Percentiles rank a stretch among this genome's conserved stretches.
These are phyloP conservation scores for Haematococcus lacustris DNA, from an alignment of 139 green algal genomes.

Conservation along the genomic window DNA sequence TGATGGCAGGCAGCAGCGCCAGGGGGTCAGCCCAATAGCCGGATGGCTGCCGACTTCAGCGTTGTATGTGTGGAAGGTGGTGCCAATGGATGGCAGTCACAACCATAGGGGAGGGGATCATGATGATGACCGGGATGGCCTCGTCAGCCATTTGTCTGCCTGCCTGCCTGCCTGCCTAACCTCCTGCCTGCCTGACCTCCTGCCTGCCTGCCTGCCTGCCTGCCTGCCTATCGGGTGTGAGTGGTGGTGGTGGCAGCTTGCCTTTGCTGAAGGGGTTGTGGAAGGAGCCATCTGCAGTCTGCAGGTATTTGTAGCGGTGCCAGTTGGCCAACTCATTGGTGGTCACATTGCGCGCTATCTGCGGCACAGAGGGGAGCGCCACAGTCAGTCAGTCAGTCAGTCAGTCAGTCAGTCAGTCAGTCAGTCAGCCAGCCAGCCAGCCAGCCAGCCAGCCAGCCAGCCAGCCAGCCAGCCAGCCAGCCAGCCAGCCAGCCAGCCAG, in stretches of 20 bases:
- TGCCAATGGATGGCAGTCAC: neutral
- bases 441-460: too few relatives aligned
- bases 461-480: too few relatives aligned
- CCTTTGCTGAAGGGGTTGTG: constrained; percentile 78
- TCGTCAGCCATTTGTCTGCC: neutral
- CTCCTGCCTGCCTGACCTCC: too few relatives aligned
- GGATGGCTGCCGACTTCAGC: neutral
- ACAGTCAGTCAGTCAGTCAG: too few relatives aligned
- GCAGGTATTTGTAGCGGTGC: constrained; percentile 83
- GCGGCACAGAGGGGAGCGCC: too few relatives aligned
- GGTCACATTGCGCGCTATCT: constrained; percentile 76
- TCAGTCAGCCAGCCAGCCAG: too few relatives aligned
- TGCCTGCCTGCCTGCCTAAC: too few relatives aligned
- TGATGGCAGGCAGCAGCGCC: neutral
- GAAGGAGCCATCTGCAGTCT: constrained; percentile 60
- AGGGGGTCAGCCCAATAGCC: neutral
- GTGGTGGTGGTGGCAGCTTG: neutral
- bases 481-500: too few relatives aligned
- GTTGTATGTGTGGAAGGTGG: neutral
- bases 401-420: too few relatives aligned
- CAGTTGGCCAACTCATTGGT: constrained; percentile 96
- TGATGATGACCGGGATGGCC: neutral
- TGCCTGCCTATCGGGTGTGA: neutral
- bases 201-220: too few relatives aligned
- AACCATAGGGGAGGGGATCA: neutral